Evolutionary conservation across 306 rosid species (phyloP), one percentile per base, ranked within the genome.

Genomic region (Cucurbita maxima): DNA sequence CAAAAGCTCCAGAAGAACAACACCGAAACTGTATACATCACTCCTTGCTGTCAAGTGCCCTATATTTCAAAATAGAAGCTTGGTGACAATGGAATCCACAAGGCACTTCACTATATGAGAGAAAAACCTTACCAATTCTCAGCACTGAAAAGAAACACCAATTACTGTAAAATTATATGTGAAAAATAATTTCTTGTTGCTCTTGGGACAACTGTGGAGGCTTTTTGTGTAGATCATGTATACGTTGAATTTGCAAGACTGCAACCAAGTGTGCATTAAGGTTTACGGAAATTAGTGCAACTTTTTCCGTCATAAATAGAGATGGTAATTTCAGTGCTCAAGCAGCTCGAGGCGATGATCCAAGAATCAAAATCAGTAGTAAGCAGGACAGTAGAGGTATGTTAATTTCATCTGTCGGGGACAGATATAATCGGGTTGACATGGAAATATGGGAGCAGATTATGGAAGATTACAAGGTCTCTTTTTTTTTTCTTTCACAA

Each of bases 41-140:
- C 99, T 95, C 87, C 96, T 84, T 69, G 99, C 96, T 41, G 99
- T 95, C 76, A 95, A 86, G 86, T 95, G 99, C 48, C 99, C 99
- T 95, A 90, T 58, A 66, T 83, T 81, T 79, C 82, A 82, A 25
- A 70, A 70, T 22, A 4, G 47, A 51, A 51, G 45, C 45, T 48
- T 14, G 59, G 58, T 51, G 10, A 70, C 58, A 70, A 16, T 47
- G 56, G 15, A 25, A 48, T 30, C 44, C 20, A 48, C 8, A 50
- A 30, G 44, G 25, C 8, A n/a, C 1, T 6, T 5, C 72, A 69
- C 14, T 30, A 69, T 10, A 69, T 20, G 44, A 30, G 22, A 69
- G 13, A 14, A 69, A 30, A 50, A 69, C 44, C 38, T 48, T 19
- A 4, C 51, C 8, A 16, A 36, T 63, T n/a, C 51, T 15, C 71